Conservation (phyloP, 805 yeast genomes). For the Candida easanensis region DNA sequence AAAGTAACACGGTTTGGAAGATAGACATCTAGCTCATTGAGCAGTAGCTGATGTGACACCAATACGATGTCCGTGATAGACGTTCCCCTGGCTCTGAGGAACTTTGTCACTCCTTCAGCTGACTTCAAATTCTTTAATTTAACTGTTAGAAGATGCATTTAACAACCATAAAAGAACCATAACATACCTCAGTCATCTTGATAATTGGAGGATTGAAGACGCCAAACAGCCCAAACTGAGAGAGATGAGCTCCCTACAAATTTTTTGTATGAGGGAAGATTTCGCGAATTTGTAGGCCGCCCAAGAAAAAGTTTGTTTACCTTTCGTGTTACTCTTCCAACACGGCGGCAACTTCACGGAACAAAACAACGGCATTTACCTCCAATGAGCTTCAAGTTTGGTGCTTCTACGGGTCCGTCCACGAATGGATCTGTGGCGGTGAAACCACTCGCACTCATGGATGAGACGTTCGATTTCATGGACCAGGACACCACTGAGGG, state of each 20-base stretch:
- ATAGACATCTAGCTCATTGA: conserved; percentile 33
- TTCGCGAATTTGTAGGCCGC: too few species aligned
- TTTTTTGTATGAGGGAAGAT: too few species aligned
- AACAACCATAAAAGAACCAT: background rate
- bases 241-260: conserved; percentile 24
- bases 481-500: conserved; percentile 21
- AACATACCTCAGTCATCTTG: conserved; percentile 1
- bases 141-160: background rate
- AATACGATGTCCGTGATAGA: conserved; percentile 40
- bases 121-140: conserved; percentile 19
- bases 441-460: conserved; percentile 15
- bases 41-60: conserved; percentile 34
- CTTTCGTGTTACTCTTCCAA: conserved; percentile 1
- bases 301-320: conserved; percentile 20
- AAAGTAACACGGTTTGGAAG: conserved; percentile 57
- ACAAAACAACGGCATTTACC: too few species aligned
- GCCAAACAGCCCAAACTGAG: too few species aligned
- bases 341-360: too few species aligned
- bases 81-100: conserved; percentile 52
- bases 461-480: conserved; percentile 24
- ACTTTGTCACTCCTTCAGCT: conserved; percentile 51
- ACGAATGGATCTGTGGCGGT: background rate
- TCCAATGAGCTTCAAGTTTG: conserved; percentile 9
- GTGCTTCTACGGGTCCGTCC: background rate
- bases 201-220: too few species aligned